Conservation (phyloP, 2,329 filamentous ascomycete genomes). For the Cercospora brassicicola region DNA sequence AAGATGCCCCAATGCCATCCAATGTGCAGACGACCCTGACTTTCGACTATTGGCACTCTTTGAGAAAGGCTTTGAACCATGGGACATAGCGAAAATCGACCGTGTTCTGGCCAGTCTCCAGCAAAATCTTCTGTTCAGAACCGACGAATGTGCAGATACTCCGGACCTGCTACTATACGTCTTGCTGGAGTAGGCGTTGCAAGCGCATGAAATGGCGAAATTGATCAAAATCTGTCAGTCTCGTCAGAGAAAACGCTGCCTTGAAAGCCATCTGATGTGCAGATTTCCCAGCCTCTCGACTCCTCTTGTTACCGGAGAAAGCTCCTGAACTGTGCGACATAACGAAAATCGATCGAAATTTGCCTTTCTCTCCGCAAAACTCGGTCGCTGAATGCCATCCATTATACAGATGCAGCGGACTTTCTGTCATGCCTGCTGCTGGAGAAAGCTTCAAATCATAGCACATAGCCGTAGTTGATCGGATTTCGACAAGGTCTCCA, state of each 20-base stretch:
- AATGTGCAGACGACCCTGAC: background rate
- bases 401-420: background rate
- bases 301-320: background rate
- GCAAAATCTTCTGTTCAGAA: background rate
- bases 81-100: background rate
- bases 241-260: background rate
- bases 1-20: background rate
- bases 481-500: background rate
- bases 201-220: background rate
- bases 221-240: background rate
- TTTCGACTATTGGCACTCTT: background rate
- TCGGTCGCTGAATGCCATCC: background rate
- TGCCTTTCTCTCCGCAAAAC: background rate
- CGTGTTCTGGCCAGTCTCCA: background rate
- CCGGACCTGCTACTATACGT: background rate
- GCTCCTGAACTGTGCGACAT: background rate
- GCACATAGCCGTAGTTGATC: background rate
- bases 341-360: background rate
- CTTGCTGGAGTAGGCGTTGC: background rate
- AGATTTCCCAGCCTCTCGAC: background rate
- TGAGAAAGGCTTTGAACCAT: background rate
- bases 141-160: background rate
- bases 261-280: background rate
- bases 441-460: background rate
- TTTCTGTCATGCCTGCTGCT: background rate